These are phyloP conservation scores for Claviceps digitariae DNA, from an alignment of 2,329 filamentous ascomycete species.

Conservation along the genomic window DNA sequence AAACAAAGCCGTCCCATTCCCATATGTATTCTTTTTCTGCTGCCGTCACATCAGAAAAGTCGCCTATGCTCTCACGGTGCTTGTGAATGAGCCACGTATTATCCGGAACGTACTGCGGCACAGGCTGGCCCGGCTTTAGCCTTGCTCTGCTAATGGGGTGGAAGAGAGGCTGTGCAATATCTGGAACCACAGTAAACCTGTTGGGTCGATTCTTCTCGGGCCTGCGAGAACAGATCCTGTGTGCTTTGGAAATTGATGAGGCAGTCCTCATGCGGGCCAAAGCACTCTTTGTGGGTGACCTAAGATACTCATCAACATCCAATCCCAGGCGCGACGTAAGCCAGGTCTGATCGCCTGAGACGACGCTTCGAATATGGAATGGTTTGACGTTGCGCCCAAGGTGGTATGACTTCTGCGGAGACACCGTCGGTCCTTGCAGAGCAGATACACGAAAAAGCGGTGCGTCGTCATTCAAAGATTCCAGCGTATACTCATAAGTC, in stretches of 20 bases:
- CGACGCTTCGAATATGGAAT: constrained; percentile 30
- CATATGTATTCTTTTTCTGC: constrained; percentile 45
- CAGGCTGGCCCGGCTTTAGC: constrained; percentile 33
- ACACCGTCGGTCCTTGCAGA: constrained; percentile 13
- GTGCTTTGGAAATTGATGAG: constrained; percentile 10
- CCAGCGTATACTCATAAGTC: constrained; percentile 29
- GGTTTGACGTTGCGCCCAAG: constrained; percentile 28
- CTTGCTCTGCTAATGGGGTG: constrained; percentile 42
- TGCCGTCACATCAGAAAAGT: constrained; percentile 40
- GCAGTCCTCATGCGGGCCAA: constrained; percentile 13
- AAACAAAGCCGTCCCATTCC: constrained; percentile 44
- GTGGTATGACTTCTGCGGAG: constrained; percentile 25
- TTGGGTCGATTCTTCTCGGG: constrained; percentile 8
- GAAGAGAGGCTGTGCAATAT: constrained; percentile 39
- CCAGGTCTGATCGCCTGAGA: constrained; percentile 34
- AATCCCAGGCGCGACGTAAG: constrained; percentile 27
- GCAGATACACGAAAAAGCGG: constrained; percentile 27
- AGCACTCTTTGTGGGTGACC: constrained; percentile 11
- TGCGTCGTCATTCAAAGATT: constrained; percentile 23
- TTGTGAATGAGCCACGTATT: constrained; percentile 44
- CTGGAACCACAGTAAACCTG: constrained; percentile 32
- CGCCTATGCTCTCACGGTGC: constrained; percentile 42
- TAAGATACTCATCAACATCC: constrained; percentile 14
- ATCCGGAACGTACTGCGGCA: constrained; percentile 31
- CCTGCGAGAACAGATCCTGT: constrained; percentile 6